phyloP scores from a whole-genome alignment of 352 stramenopile genomes.

The Sclerospora graminicola region DNA sequence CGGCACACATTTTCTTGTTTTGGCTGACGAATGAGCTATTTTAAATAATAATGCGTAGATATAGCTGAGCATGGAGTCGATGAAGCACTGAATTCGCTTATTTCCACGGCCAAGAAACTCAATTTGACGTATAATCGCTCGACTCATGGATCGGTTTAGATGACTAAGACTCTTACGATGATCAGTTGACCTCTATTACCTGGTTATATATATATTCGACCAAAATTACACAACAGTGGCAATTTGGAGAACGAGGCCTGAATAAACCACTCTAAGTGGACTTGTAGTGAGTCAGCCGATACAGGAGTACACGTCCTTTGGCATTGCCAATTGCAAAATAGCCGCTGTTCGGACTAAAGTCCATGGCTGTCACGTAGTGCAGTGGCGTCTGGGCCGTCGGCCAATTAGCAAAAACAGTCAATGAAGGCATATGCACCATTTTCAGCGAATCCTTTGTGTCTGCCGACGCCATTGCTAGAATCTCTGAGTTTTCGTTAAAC shows the following conservation, averaged over 20 bases:
- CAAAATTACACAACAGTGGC: constrained; percentile 8
- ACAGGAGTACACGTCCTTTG: constrained; percentile 94
- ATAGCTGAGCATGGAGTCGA: constrained; percentile 32
- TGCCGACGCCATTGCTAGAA: constrained; percentile 89
- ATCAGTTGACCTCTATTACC: constrained; percentile 32
- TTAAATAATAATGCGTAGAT: too few species aligned
- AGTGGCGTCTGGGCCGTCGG: constrained; percentile 94
- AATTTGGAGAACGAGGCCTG: constrained; percentile 3
- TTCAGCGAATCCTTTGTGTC: constrained; percentile 91
- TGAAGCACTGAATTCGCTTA: constrained; percentile 41
- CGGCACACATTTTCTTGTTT: too few species aligned
- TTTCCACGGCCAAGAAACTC: constrained; percentile 54
- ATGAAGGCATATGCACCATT: constrained; percentile 90
- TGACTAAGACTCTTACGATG: constrained; percentile 11
- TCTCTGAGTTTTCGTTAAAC: constrained; percentile 91
- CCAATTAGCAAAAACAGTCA: constrained; percentile 97
- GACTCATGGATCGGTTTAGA: constrained; percentile 3
- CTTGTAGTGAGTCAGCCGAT: constrained; percentile 92
- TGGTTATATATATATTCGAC: constrained; percentile 9
- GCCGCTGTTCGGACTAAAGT: constrained; percentile 92
- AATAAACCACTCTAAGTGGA: constrained; percentile 44
- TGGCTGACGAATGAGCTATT: too few species aligned
- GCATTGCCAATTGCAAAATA: constrained; percentile 95
- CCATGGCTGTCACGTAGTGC: constrained; percentile 92
- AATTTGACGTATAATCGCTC: constrained; percentile 30